Conservation (phyloP, 768 basidiomycete genomes). For the Lactarius akahatsu region DNA sequence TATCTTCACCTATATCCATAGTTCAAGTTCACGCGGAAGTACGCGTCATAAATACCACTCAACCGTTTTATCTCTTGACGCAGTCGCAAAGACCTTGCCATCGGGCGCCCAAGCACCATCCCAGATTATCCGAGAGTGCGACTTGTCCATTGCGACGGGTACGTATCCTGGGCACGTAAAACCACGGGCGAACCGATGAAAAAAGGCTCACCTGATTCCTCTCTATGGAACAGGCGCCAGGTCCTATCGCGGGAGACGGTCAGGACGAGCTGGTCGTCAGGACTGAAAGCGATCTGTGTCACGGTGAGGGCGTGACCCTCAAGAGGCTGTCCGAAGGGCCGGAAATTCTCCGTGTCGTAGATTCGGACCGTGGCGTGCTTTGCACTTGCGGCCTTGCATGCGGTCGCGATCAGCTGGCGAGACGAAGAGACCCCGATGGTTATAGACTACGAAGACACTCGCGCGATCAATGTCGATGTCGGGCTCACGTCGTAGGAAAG, state of each 20-base stretch:
- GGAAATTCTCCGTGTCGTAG: constrained; percentile 70
- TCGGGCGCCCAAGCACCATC: constrained; percentile 86
- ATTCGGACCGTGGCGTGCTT: constrained; percentile 91
- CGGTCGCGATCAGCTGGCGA: constrained; percentile 73
- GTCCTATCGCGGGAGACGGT: constrained; percentile 90
- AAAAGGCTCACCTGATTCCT: constrained; percentile 42
- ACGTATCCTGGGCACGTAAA: constrained; percentile 47
- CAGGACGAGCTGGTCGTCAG: constrained; percentile 73
- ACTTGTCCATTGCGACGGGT: constrained; percentile 69
- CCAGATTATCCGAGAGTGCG: constrained; percentile 93
- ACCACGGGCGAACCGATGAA: not conserved
- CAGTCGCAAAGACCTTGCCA: constrained; percentile 83
- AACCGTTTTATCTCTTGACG: constrained; percentile 93
- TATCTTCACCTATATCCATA: constrained; percentile 65
- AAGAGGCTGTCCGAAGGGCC: constrained; percentile 67
- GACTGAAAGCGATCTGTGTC: constrained; percentile 87
- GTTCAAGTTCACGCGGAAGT: not conserved
- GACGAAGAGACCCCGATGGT: constrained; percentile 73
- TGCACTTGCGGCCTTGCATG: constrained; percentile 83
- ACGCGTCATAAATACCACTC: constrained; percentile 25
- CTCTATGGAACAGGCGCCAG: constrained; percentile 75
- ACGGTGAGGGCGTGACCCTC: constrained; percentile 86
- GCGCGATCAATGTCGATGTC: not conserved
- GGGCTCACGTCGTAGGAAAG: not conserved
- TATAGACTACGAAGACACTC: constrained; percentile 56